Evolutionary conservation across 2,329 filamentous ascomycete species (phyloP), one percentile per base, ranked within the genome.

Genomic region (Exophiala mesophila): DNA sequence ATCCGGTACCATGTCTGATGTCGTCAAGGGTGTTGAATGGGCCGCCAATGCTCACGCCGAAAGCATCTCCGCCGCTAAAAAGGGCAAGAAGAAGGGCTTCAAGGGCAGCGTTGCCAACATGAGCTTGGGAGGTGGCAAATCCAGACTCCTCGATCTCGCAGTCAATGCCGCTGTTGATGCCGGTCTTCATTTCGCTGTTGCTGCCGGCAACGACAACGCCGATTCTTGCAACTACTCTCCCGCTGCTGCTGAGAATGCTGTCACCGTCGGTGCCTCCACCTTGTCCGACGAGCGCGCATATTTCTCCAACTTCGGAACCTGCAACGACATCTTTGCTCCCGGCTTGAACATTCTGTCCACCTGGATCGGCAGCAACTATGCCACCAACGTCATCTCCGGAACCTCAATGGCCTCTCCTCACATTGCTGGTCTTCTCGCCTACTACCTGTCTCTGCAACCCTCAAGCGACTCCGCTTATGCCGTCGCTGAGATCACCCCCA

Each of bases 201-300:
- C 92, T 63, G 92, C 92, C 57, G 92, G 92, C 65, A 98, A 98
- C 66, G 94, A 98, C 72, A 97, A 98, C 63, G 88, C 90, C 53
- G 89, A 98, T 70, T 92, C 94, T 45, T 98, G 92, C 84, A 94
- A 92, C 76, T 98, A 97, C 80, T 98, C 92, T 29, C 92, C 92
- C 47, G 94, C 92, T 60, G 86, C 90, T 53, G 88, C 94, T 57
- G 76, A 80, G 59, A 88, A 94, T 62, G 89, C 92, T 56, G 80
- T 98, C 65, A 98, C 92, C 45, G 92, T 98, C 53, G 94, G 90
- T 69, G 92, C 92, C 56, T 94, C 88, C 33, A 92, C 87, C 57
- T 80, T 98, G 47, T 80, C 84, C 61, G 92, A 98, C 64, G 87
- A 88, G 76, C 90, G 92, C 71, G 92, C 92, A 55, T 98, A 97